Evolutionary conservation across 495 filamentous ascomycete genomes (phyloP).

Genomic region (Lasiosphaeria ovina): DNA sequence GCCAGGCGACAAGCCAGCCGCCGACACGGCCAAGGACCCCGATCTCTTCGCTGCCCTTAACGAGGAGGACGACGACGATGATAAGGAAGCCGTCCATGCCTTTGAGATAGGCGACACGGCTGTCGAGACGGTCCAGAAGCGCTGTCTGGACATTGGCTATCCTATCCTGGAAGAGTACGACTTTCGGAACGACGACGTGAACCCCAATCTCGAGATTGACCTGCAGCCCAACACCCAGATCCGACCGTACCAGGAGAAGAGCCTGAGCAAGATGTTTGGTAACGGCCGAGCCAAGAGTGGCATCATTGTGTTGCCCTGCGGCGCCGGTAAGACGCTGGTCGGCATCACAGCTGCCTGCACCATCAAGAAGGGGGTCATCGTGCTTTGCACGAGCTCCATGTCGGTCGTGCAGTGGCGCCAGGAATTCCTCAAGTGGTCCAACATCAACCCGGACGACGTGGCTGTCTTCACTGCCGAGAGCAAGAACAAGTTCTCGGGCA

Average conservation of each 20-base stretch:
- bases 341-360: conserved; percentile 97
- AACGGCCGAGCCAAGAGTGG: conserved; percentile 95
- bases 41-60: conserved; percentile 56
- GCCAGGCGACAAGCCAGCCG: conserved; percentile 28
- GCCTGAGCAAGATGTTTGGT: conserved; percentile 97
- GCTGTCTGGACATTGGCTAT: conserved; percentile 79
- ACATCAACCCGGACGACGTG: conserved; percentile 90
- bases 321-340: conserved; percentile 94
- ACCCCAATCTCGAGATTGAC: conserved; percentile 89
- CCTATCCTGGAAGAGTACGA: conserved; percentile 97
- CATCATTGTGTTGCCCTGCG: conserved; percentile 96
- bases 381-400: conserved; percentile 96
- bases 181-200: conserved; percentile 88
- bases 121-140: conserved; percentile 84
- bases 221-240: conserved; percentile 80
- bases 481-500: conserved; percentile 84
- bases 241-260: conserved; percentile 93
- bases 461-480: conserved; percentile 93
- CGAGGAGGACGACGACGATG: conserved; percentile 89
- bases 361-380: conserved; percentile 92
- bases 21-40: conserved; percentile 30
- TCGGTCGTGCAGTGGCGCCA: conserved; percentile 96
- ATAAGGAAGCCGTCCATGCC: conserved; percentile 85
- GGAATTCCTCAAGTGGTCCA: conserved; percentile 97
- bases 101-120: conserved; percentile 79